Base-by-base conservation (phyloP, 179 eudicot species). In the Spinacia oleracea region DNA sequence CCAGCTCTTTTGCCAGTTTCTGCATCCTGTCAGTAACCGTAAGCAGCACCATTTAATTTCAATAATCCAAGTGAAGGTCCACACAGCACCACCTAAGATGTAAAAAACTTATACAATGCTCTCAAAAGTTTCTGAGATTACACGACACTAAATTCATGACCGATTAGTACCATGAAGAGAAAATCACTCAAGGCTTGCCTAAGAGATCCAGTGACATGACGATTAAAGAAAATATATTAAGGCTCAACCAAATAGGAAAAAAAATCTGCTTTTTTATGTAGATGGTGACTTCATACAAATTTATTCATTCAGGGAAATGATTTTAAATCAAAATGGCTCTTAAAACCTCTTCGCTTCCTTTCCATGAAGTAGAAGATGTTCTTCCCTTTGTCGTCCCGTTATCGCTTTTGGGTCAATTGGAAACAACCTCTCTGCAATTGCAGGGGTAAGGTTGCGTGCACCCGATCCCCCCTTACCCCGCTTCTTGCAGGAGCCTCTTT, bases 1-100 rank as follows among this genome's bases (percentile, higher is more conserved):
- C 98, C 75, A 96, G 80, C 83, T 96, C 99, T 84, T 91, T 90
- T 56, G 98, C 97, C 31, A 96, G 90, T 65, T 86, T 88, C 79
- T 92, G 99, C 99, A 96, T 92, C 93, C 99, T 93, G 89, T 40
- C 77, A 73, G 43, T 9, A 74, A 74, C 45, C 70, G 73, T 42
- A 74, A 40, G 60, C 48, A 40, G 31, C 65, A 72, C 58, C 71
- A 68, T 42, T 42, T 42, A 40, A 53, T 9, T n/a, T 42, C 68
- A 72, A 16, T 25, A 29, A 75, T 20, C 10, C 21, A 16, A 43
- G 55, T 58, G 7, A 66, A n/a, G 68, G 32, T 31, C 27, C 32
- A 3, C 29, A 27, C 63, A 12, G n/a, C 21, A 69, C 66, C 38
- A 23, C 14, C 18, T 40, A 25, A 1, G 18, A 43, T 59, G 18